A percentile compares a stretch with the other conserved stretches of the same genome.
Conservation (phyloP, 164 flowering plant genomes). For the Dillenia turbinata region DNA sequence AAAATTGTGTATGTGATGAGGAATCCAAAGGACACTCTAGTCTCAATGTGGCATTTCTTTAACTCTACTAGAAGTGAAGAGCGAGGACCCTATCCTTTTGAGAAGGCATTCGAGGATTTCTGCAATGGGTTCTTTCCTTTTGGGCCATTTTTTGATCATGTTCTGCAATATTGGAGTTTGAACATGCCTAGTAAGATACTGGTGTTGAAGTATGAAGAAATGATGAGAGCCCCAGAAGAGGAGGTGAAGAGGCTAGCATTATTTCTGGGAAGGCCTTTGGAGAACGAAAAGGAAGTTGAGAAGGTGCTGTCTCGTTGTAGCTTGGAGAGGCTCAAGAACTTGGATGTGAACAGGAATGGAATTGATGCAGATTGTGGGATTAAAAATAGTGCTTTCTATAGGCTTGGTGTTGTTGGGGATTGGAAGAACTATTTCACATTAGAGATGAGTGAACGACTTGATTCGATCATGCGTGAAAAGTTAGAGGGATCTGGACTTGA, state of each 20-base stretch:
- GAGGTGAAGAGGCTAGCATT: slow-evolving; percentile 19
- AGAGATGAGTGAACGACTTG: slow-evolving; percentile 17
- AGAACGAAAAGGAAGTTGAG: slow-evolving; percentile 16
- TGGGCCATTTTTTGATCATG: slow-evolving; percentile 29
- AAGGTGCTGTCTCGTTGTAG: slow-evolving; percentile 22
- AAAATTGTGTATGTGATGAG: slow-evolving; percentile 17
- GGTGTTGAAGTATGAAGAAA: slow-evolving; percentile 30
- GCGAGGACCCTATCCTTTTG: slow-evolving; percentile 8
- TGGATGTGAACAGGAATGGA: slow-evolving; percentile 31
- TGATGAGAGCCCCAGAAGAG: slow-evolving; percentile 21
- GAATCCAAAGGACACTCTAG: slow-evolving; percentile 17
- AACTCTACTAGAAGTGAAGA: not conserved
- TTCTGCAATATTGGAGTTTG: slow-evolving; percentile 24
- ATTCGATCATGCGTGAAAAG: slow-evolving; percentile 2
- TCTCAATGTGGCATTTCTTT: slow-evolving; percentile 12
- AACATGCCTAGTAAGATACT: slow-evolving; percentile 20
- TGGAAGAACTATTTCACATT: slow-evolving; percentile 26
- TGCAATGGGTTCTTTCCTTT: slow-evolving; percentile 18
- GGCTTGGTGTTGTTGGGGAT: slow-evolving; percentile 29
- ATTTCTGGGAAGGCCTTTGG: slow-evolving; percentile 23
- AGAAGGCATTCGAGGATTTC: slow-evolving; percentile 22
- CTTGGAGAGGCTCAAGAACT: slow-evolving; percentile 25
- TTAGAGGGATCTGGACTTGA: slow-evolving; percentile 17
- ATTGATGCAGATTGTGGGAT: slow-evolving; percentile 7
- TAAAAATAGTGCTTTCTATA: slow-evolving; percentile 17